Conservation (phyloP, 2,329 filamentous ascomycete genomes). For the Clarireedia homoeocarpa region DNA sequence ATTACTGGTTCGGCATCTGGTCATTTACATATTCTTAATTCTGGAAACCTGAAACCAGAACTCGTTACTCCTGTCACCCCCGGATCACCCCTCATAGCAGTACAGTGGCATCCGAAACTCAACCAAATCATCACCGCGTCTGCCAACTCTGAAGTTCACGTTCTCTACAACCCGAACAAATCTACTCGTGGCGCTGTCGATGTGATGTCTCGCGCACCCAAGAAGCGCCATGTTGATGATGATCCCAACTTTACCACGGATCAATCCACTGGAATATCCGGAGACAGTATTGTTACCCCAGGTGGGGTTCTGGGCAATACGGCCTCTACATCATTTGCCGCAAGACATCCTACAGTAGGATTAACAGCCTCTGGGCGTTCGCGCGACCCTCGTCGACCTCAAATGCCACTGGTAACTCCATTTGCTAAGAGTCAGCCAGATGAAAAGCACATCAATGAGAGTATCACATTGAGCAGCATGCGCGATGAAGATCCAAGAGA, state of each 20-base stretch:
- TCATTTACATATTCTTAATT: conserved; percentile 86
- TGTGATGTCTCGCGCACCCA: conserved; percentile 88
- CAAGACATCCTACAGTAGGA: conserved; percentile 61
- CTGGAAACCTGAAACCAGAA: conserved; percentile 79
- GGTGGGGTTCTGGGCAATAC: conserved; percentile 51
- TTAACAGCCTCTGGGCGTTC: conserved; percentile 71
- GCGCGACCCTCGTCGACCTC: conserved; percentile 74
- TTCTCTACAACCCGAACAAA: conserved; percentile 82
- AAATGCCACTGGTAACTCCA: conserved; percentile 76
- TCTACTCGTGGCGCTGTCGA: conserved; percentile 76
- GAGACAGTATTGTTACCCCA: conserved; percentile 69
- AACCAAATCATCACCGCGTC: conserved; percentile 96
- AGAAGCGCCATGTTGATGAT: conserved; percentile 92
- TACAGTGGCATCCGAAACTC: conserved; percentile 87
- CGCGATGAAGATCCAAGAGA: conserved; percentile 93
- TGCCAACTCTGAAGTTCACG: conserved; percentile 79
- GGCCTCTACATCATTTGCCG: conserved; percentile 39
- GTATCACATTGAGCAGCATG: conserved; percentile 86
- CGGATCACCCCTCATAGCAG: conserved; percentile 71
- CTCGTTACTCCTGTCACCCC: conserved; percentile 84
- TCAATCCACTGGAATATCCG: conserved; percentile 70
- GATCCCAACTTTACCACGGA: conserved; percentile 83
- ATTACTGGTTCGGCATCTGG: conserved; percentile 83
- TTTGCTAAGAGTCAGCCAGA: conserved; percentile 89
- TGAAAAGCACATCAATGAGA: conserved; percentile 78